Conservation (phyloP, 192 early-diverging fungal species). For the Coemansia sp. region DNA sequence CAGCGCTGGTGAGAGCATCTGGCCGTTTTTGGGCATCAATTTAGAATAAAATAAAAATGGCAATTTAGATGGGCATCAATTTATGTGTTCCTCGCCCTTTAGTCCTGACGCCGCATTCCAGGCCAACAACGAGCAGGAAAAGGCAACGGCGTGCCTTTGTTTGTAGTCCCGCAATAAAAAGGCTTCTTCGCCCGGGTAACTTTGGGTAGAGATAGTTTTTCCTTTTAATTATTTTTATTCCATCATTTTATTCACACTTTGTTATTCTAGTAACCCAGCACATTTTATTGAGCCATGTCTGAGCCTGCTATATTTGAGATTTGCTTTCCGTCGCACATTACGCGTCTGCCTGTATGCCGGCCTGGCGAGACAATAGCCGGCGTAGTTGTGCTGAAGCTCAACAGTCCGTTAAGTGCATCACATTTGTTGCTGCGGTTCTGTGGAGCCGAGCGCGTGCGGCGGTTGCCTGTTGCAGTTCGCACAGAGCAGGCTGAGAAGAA, state of each 20-base stretch:
- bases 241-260: neutral
- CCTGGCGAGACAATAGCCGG: conserved; percentile 53
- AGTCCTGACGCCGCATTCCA: conserved; percentile 9
- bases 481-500: conserved; percentile 28
- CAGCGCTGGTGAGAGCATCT: conserved; percentile 6
- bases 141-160: neutral
- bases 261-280: neutral
- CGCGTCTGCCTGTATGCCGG: conserved; percentile 44
- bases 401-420: conserved; percentile 41
- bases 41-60: neutral
- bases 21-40: conserved; percentile 1
- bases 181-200: neutral
- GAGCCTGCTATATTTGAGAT: conserved; percentile 53
- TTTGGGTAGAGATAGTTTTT: neutral
- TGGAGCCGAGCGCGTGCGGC: conserved; percentile 51
- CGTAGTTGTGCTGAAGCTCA: conserved; percentile 51
- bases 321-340: conserved; percentile 54
- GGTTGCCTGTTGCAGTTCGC: conserved; percentile 39
- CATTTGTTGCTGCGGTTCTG: conserved; percentile 47
- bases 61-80: neutral
- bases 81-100: conserved; percentile 3
- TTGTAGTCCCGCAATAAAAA: conserved; percentile 8
- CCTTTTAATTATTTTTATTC: conserved; percentile 4
- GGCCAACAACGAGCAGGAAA: conserved; percentile 4
- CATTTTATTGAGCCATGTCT: conserved; percentile 20